Base-by-base conservation (phyloP, 2,329 filamentous ascomycete genomes). In the Thielaviopsis euricoi region DNA sequence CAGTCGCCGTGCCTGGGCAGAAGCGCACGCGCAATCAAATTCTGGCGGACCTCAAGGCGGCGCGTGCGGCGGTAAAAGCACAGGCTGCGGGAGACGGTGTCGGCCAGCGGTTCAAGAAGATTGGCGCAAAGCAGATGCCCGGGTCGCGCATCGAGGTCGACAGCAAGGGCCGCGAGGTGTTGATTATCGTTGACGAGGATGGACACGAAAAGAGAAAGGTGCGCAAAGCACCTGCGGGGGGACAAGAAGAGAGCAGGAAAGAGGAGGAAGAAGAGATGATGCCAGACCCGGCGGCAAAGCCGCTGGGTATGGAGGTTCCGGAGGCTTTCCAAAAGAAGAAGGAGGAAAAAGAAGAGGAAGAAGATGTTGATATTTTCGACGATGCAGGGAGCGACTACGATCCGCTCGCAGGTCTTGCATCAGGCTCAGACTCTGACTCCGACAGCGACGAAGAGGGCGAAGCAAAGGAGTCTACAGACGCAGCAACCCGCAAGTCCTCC, bases 11-110 rank as follows among this genome's bases (percentile, higher is more conserved):
- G 1, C 70, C 79, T 0, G 80, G 81, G 0, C 80, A 76, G 66
- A 85, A 85, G 64, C 71, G 82, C 61, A 81, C 79, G 22, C 72
- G 83, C 60, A 77, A 85, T 63, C 82, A 86, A 63, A 83, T 86
- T 48, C 62, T 86, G 52, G 83, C 82, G 1, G 82, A 85, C 56
- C 69, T 86, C 64, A 86, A 83, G 65, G 81, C 81, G 1, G 73
- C 79, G 1, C 73, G 82, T 60, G 73, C 76, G 57, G 81, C 81
- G 1, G 80, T 81, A 23, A 81, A 81, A 63, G 74, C 74, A 0
- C 29, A 52, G 23, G 17, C 51, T 2, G 33, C 51, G 13, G 70
- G 75, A 61, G 67, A 77, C 0, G 68, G 70, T 2, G 67, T 86
- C 6, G 79, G 81, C 0, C 71, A 76, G 13, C 79, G 74, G 55